Percentiles rank a stretch among this genome's conserved stretches.
phyloP scores from a whole-genome alignment of 2,329 filamentous ascomycete species.

The Aspergillus sp. region DNA sequence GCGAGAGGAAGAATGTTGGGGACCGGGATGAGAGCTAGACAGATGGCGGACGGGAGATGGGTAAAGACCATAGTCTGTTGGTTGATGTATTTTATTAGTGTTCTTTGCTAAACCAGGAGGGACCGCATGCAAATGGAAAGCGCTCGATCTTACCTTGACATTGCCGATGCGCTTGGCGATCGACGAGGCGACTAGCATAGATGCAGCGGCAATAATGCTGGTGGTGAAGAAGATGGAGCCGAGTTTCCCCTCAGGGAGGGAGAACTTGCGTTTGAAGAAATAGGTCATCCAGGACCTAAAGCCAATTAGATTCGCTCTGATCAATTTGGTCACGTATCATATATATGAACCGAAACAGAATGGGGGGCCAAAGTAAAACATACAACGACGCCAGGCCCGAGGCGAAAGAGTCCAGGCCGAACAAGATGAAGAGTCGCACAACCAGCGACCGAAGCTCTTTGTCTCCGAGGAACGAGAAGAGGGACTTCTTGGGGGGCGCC shows the following conservation, averaged over 20 bases:
- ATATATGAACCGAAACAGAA: background rate
- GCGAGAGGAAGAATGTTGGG: conserved; percentile 55
- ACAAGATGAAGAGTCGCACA: conserved; percentile 62
- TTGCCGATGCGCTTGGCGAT: conserved; percentile 64
- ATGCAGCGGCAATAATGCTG: conserved; percentile 42
- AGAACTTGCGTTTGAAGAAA: conserved; percentile 57
- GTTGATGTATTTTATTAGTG: conserved; percentile 1
- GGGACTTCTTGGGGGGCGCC: conserved; percentile 25
- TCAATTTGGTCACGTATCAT: conserved; percentile 17
- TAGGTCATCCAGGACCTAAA: conserved; percentile 53
- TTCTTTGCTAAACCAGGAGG: background rate
- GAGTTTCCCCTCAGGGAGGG: conserved; percentile 52
- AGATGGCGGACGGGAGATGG: conserved; percentile 67
- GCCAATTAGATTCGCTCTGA: background rate
- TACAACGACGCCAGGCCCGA: conserved; percentile 67
- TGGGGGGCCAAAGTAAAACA: conserved; percentile 29
- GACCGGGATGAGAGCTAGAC: conserved; percentile 62
- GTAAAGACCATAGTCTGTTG: conserved; percentile 72
- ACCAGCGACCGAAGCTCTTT: conserved; percentile 39
- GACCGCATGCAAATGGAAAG: background rate
- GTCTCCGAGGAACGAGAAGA: conserved; percentile 59
- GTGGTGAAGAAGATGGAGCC: conserved; percentile 55
- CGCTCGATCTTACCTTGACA: conserved; percentile 39
- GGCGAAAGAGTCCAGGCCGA: conserved; percentile 68
- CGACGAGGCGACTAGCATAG: conserved; percentile 55